Conservation (phyloP, 306 rosid species). For the Castanea crenata region DNA sequence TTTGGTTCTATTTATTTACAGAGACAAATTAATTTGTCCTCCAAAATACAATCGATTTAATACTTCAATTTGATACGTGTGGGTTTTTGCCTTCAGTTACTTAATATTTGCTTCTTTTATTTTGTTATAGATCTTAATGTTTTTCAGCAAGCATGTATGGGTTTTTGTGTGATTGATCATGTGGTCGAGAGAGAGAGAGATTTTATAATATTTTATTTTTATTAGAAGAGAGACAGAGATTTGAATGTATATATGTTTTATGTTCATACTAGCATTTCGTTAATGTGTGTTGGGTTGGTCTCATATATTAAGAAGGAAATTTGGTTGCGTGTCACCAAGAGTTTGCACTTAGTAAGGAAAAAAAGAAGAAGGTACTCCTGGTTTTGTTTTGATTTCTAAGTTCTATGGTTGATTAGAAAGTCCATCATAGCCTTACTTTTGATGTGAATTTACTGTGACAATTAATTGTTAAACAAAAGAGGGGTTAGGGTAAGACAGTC, state of each 20-base stretch:
- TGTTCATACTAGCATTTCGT: not conserved
- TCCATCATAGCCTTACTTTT: too few species aligned
- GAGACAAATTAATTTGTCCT: not conserved
- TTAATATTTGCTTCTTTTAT: too few species aligned
- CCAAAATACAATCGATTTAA: not conserved
- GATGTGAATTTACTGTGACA: too few species aligned
- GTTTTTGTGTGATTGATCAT: not conserved
- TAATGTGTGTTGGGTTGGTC: not conserved
- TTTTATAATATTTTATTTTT: not conserved
- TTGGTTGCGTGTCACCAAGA: not conserved
- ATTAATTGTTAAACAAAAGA: too few species aligned
- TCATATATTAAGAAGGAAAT: not conserved
- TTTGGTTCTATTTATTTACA: not conserved
- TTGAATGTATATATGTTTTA: too few species aligned
- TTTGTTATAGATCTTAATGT: not conserved
- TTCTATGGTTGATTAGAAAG: too few species aligned
- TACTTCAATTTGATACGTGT: not conserved
- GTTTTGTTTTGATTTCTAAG: too few species aligned
- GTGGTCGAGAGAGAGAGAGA: not conserved
- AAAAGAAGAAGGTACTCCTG: too few species aligned
- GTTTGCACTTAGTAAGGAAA: not conserved
- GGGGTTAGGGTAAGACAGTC: too few species aligned
- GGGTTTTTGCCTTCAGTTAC: not conserved
- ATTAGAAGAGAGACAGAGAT: too few species aligned
- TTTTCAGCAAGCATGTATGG: not conserved